These are phyloP conservation scores for Aspergillus wentii DNA, from an alignment of 495 filamentous ascomycete species.

Conservation along the genomic window DNA sequence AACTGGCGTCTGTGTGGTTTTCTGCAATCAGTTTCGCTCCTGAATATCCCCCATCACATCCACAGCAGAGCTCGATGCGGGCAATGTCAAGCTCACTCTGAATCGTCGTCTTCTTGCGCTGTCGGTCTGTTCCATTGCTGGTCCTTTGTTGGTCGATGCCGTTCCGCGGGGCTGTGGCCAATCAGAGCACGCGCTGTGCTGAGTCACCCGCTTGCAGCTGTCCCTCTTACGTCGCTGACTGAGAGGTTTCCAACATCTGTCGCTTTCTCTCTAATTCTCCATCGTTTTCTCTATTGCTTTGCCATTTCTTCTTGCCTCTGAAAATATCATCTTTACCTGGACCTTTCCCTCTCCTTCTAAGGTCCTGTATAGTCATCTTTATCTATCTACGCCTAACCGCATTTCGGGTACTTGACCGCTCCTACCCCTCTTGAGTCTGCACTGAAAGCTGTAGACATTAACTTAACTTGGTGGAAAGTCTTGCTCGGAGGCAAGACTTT, in stretches of 20 bases:
- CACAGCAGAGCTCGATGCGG: no score
- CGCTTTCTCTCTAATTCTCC: slow-evolving; percentile 11
- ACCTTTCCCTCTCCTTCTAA: slow-evolving; percentile 8
- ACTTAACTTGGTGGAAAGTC: slow-evolving; percentile 37
- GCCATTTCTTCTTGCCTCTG: background rate
- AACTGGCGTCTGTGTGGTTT: no score
- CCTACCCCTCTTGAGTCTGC: slow-evolving; percentile 21
- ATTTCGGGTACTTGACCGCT: slow-evolving; percentile 24
- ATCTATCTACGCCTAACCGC: slow-evolving; percentile 12
- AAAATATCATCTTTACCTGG: slow-evolving; percentile 3
- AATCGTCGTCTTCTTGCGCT: no score
- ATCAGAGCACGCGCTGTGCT: slow-evolving; percentile 3
- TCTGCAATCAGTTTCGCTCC: no score
- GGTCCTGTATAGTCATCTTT: slow-evolving; percentile 13
- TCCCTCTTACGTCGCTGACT: slow-evolving; percentile 39
- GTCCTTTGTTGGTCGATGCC: no score
- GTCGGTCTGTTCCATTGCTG: background rate
- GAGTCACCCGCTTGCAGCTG: slow-evolving; percentile 11
- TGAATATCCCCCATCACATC: no score
- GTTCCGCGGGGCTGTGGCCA: slow-evolving; percentile 12
- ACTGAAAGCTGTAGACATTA: slow-evolving; percentile 25
- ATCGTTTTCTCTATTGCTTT: slow-evolving; percentile 8
- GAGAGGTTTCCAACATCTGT: slow-evolving; percentile 5
- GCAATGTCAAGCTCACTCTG: background rate
- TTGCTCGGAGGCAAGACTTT: slow-evolving; percentile 51